Conservation (phyloP, 1,139 yeast genomes). For the Saccharomycopsis phalli region DNA sequence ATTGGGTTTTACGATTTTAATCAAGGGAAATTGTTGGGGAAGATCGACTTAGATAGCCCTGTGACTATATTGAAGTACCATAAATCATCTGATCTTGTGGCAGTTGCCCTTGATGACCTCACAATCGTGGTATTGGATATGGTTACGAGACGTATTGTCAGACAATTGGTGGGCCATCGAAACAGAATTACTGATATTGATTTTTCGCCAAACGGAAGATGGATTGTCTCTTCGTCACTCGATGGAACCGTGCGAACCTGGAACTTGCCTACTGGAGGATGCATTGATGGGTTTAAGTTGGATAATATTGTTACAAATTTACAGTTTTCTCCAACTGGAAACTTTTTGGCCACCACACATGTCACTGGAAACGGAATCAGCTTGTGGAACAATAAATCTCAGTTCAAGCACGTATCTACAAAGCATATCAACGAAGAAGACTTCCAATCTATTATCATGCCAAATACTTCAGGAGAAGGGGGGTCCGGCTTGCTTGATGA, state of each 20-base stretch:
- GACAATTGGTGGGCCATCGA: slow-evolving; percentile 84
- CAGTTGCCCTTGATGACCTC: slow-evolving; percentile 79
- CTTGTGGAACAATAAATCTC: slow-evolving; percentile 88
- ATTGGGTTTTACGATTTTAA: slow-evolving; percentile 85
- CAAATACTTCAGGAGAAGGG: slow-evolving; percentile 79
- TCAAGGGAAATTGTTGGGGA: slow-evolving; percentile 59
- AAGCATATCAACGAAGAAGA: slow-evolving; percentile 71
- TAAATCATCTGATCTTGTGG: slow-evolving; percentile 73
- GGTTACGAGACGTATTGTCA: slow-evolving; percentile 69
- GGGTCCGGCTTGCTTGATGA: slow-evolving; percentile 73
- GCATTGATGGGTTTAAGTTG: slow-evolving; percentile 83
- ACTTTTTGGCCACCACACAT: slow-evolving; percentile 87
- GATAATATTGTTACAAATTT: slow-evolving; percentile 74
- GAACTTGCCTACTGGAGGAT: slow-evolving; percentile 97
- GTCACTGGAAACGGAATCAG: slow-evolving; percentile 85
- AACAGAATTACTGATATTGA: slow-evolving; percentile 85
- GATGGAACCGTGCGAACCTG: slow-evolving; percentile 91
- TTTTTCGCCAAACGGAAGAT: slow-evolving; percentile 92
- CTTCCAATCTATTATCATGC: slow-evolving; percentile 50
- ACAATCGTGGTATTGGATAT: slow-evolving; percentile 79
- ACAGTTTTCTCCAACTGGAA: slow-evolving; percentile 82
- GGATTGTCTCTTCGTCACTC: slow-evolving; percentile 78
- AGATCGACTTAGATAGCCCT: slow-evolving; percentile 64
- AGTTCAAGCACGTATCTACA: slow-evolving; percentile 62
- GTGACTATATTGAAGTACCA: slow-evolving; percentile 73